Evolutionary conservation across 2,329 filamentous ascomycete genomes (phyloP).

Genomic region (Davidsoniella eucalypti): DNA sequence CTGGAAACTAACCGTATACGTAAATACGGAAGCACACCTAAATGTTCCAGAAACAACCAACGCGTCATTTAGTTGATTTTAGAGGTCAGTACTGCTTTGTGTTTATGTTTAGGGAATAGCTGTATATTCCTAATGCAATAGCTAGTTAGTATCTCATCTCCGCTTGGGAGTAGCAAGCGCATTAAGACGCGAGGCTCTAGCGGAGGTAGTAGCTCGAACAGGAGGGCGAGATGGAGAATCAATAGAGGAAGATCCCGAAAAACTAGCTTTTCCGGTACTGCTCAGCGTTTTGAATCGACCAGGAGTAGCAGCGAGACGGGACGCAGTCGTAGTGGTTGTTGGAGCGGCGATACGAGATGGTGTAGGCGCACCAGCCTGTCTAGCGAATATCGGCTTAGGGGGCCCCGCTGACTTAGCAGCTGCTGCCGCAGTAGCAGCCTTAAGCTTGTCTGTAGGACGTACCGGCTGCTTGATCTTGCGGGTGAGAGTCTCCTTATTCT

Average conservation of each 20-base stretch:
- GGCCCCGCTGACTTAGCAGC: neutral
- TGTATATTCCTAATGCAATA: neutral
- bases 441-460: constrained; percentile 11
- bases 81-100: neutral
- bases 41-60: neutral
- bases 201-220: constrained; percentile 1
- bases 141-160: neutral
- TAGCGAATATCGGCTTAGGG: too few relatives aligned
- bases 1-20: too few relatives aligned
- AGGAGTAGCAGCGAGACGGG: neutral
- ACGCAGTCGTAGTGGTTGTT: neutral
- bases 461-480: constrained; percentile 12
- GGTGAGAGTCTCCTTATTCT: constrained; percentile 7
- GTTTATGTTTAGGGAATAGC: neutral
- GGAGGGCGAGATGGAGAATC: neutral
- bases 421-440: neutral
- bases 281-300: neutral
- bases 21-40: neutral
- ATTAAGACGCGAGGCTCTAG: constrained; percentile 8
- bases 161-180: constrained; percentile 9
- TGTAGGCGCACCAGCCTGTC: neutral
- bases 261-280: too few relatives aligned
- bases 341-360: neutral
- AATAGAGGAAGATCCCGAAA: neutral
- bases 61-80: neutral